These are phyloP conservation scores for Globisporangium paddicum DNA, from an alignment of 352 stramenopile species.

Conservation along the genomic window DNA sequence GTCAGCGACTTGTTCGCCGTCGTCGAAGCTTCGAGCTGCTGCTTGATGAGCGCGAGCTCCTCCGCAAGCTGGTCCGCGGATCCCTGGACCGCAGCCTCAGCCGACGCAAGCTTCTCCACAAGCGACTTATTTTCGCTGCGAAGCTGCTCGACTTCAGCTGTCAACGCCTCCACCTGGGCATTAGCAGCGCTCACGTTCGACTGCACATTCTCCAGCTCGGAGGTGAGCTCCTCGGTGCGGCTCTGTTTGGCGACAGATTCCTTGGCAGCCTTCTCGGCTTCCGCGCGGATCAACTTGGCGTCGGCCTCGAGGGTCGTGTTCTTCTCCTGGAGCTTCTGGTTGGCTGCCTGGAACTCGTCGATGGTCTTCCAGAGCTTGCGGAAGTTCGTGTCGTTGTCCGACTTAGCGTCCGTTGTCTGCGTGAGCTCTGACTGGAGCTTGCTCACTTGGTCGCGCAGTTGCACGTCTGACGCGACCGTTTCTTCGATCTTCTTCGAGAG, in stretches of 20 bases:
- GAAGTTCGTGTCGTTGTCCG: constrained; percentile 41
- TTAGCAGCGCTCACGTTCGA: constrained; percentile 13
- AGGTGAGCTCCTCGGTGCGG: constrained; percentile 22
- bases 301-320: constrained; percentile 39
- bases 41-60: constrained; percentile 21
- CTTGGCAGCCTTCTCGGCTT: constrained; percentile 33
- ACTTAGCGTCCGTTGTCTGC: constrained; percentile 31
- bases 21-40: neutral
- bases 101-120: constrained; percentile 8
- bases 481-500: constrained; percentile 26
- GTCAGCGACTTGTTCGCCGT: constrained; percentile 3
- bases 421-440: constrained; percentile 26
- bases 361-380: constrained; percentile 51
- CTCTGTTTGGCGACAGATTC: constrained; percentile 25
- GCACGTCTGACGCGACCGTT: constrained; percentile 10
- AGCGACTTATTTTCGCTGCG: constrained; percentile 11
- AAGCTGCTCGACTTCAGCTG: constrained; percentile 5
- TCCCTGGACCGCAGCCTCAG: constrained; percentile 6
- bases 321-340: constrained; percentile 41
- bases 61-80: constrained; percentile 15
- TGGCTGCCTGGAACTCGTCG: constrained; percentile 38
- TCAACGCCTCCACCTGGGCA: constrained; percentile 1
- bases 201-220: constrained; percentile 25
- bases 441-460: constrained; percentile 10
- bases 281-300: constrained; percentile 29